Evolutionary conservation across 1,284 basidiomycete genomes (phyloP), one percentile per base, ranked within the genome.

Genomic region (Cryptococcus hybrid): DNA sequence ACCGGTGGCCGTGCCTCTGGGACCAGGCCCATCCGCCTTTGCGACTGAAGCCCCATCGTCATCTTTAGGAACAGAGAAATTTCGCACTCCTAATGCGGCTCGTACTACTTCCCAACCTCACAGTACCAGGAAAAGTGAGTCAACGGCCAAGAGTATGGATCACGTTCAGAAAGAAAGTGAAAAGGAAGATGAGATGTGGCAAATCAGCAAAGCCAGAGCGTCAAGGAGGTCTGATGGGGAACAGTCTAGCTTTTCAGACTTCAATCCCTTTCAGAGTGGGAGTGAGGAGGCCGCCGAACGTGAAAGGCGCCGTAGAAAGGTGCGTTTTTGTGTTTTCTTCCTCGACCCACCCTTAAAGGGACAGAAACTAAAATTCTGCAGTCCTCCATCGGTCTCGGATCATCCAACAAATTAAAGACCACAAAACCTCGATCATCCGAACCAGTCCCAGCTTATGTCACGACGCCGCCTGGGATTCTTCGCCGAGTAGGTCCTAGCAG

Each of bases 81-180:
- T 61, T 9, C 52, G 56, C 11, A 61, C 59, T 5, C 59, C 59
- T 6, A 57, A 52, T 18, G 48, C 52, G 7, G 54, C 56, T 5
- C 60, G 51, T 11, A 47, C 50, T 44, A 51, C 49, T 11, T 57
- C 55, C n/a, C 12, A 52, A 13, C 57, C 40, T 18, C 52, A 45
- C 56, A 63, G 54, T 47, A 47, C 50, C 6, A 35, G 60, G 15
- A 55, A 56, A 12, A 60, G 57, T n/a, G 58, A 58, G 44, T 37
- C 56, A 7, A 51, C 57, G 1, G 54, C 62, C 47, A 52, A 52
- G 13, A 43, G 54, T 18, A 58, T 68, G 57, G 63, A 63, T 37
- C 47, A 65, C 7, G 77, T 88, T 54, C 85, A 84, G 72, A 86
- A 84, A 63, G 86, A 90, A 84, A 85, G 77, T 82, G 82, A 67